Conservation (phyloP, 768 basidiomycete species). For the Macrocybe gigantea region DNA sequence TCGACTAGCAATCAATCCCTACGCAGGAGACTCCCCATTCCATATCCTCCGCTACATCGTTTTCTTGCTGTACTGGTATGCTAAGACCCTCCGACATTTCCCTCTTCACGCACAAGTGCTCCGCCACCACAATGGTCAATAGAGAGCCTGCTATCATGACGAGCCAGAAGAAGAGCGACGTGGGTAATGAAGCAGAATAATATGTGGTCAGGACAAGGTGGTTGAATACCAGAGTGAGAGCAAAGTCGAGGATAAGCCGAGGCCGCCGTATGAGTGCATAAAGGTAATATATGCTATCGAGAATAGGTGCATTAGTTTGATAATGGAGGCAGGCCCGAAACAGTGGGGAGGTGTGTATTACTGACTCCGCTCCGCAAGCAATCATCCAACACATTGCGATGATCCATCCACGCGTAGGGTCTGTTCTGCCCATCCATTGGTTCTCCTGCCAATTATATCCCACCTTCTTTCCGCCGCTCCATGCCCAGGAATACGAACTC, state of each 20-base stretch:
- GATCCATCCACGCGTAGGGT: conserved; percentile 85
- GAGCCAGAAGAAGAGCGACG: conserved; percentile 90
- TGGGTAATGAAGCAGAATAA: conserved; percentile 77
- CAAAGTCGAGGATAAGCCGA: conserved; percentile 91
- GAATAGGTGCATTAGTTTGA: not conserved
- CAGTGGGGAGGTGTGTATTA: conserved; percentile 12
- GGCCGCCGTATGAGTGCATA: conserved; percentile 87
- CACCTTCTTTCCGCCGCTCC: conserved; percentile 77
- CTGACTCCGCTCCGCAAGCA: conserved; percentile 83
- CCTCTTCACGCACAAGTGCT: conserved; percentile 86
- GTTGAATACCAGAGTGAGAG: conserved; percentile 84
- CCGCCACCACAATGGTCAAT: conserved; percentile 75
- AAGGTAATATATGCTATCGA: conserved; percentile 62
- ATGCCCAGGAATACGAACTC: conserved; percentile 64
- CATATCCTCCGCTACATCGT: conserved; percentile 58
- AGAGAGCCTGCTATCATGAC: conserved; percentile 66
- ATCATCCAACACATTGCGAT: conserved; percentile 83
- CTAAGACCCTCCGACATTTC: conserved; percentile 85
- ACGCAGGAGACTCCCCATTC: conserved; percentile 43
- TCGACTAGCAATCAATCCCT: conserved; percentile 25
- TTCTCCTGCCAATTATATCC: conserved; percentile 50
- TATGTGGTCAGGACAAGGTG: conserved; percentile 94
- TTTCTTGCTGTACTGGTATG: conserved; percentile 43
- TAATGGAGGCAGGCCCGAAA: too few species aligned
- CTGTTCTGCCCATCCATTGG: conserved; percentile 63